Percentiles rank a stretch among this genome's conserved stretches.
phyloP scores from a whole-genome alignment of 1,284 basidiomycete genomes.

The Ganoderma sinense region DNA sequence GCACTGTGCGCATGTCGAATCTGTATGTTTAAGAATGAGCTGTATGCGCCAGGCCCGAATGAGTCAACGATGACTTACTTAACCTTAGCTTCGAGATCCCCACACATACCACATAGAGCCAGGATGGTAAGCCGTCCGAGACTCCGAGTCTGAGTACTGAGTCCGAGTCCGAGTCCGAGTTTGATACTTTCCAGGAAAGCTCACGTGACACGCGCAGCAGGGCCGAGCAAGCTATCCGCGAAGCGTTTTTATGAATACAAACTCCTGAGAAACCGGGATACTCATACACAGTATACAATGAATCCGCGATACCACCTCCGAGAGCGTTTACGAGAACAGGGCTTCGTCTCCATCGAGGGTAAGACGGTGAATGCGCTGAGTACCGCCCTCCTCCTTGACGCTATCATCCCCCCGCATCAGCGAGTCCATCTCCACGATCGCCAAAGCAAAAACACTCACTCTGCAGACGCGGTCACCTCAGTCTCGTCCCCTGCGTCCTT shows the following conservation, averaged over 20 bases:
- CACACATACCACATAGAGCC: too few species aligned
- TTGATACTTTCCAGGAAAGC: too few species aligned
- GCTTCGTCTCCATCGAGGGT: slow-evolving; percentile 36
- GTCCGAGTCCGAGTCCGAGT: too few species aligned
- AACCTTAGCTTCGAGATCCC: too few species aligned
- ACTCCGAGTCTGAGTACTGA: too few species aligned
- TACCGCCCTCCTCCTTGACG: slow-evolving; percentile 33
- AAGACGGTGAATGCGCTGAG: slow-evolving; percentile 32
- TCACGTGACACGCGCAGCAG: too few species aligned
- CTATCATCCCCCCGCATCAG: slow-evolving; percentile 15
- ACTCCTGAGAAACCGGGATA: not conserved
- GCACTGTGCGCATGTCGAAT: too few species aligned
- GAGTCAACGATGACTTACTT: too few species aligned
- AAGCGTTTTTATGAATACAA: not conserved
- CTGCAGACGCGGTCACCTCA: slow-evolving; percentile 31
- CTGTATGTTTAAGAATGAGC: too few species aligned
- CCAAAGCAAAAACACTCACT: slow-evolving; percentile 23
- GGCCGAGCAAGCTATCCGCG: too few species aligned
- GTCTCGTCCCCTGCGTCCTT: slow-evolving; percentile 23
- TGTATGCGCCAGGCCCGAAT: too few species aligned
- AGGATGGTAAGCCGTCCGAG: too few species aligned
- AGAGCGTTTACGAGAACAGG: slow-evolving; percentile 26
- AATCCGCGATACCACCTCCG: not conserved
- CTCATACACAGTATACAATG: not conserved
- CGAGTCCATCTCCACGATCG: not conserved